These are phyloP conservation scores for Fusarium sarcochroum DNA, from an alignment of 2,329 filamentous ascomycete genomes.

Conservation along the genomic window DNA sequence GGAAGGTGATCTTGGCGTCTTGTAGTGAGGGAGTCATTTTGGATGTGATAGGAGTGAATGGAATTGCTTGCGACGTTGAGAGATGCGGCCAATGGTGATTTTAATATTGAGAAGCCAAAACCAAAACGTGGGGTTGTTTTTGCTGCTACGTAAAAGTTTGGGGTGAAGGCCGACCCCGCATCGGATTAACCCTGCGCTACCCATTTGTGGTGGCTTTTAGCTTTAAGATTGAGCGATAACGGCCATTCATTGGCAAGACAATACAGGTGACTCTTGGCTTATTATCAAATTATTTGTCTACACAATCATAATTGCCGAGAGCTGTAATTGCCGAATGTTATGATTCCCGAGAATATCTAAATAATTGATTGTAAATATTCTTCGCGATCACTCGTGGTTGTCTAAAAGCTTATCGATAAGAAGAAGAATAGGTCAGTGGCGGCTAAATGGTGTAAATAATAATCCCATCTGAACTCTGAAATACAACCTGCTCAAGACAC, in stretches of 20 bases:
- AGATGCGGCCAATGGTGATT: background rate
- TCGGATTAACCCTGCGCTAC: constrained; percentile 40
- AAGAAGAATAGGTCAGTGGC: too few relatives aligned
- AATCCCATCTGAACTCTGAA: too few relatives aligned
- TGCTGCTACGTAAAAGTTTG: constrained; percentile 38
- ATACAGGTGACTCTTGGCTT: background rate
- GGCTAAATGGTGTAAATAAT: too few relatives aligned
- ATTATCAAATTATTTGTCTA: too few relatives aligned
- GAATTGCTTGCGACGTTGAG: background rate
- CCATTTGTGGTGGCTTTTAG: constrained; percentile 8
- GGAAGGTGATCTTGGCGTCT: constrained; percentile 55
- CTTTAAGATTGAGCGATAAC: constrained; percentile 29
- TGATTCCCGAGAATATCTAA: too few relatives aligned
- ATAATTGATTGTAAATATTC: too few relatives aligned
- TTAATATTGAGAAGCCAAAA: background rate
- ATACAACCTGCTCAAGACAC: too few relatives aligned
- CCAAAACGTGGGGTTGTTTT: constrained; percentile 26
- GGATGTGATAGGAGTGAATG: background rate
- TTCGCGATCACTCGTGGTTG: too few relatives aligned
- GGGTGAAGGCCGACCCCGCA: constrained; percentile 35
- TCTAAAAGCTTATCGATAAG: too few relatives aligned
- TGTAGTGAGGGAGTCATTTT: constrained; percentile 50
- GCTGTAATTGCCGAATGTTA: too few relatives aligned
- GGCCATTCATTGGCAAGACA: background rate
- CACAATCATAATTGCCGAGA: too few relatives aligned